Percentiles rank a stretch among this genome's conserved stretches.
phyloP scores from a whole-genome alignment of 345 rosid genomes.

The Clarkia xantiana region DNA sequence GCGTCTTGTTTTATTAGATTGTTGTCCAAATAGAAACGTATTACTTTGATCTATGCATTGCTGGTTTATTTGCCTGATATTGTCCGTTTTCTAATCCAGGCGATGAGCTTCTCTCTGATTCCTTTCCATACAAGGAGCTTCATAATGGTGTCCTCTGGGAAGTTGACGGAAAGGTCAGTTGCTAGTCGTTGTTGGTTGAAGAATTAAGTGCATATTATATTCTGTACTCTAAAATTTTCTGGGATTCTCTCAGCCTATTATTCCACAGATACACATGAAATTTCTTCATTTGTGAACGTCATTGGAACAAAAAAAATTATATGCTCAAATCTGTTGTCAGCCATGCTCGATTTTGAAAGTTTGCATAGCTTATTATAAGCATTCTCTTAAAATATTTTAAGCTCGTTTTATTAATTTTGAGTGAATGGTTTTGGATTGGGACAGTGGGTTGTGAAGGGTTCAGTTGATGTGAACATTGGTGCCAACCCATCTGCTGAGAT shows the following conservation, averaged over 20 bases:
- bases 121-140: slow-evolving; percentile 80
- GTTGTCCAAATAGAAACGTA: background rate
- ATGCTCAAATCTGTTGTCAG: too few species aligned
- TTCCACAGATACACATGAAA: too few species aligned
- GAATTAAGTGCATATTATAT: too few species aligned
- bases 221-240: too few species aligned
- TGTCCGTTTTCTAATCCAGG: slow-evolving; percentile 19
- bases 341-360: too few species aligned
- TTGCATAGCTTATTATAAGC: too few species aligned
- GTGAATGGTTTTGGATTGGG: background rate
- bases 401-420: too few species aligned
- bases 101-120: slow-evolving; percentile 95
- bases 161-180: slow-evolving; percentile 76
- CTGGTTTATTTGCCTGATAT: background rate
- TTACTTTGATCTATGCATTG: background rate
- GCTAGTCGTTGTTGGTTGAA: background rate
- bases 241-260: too few species aligned
- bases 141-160: slow-evolving; percentile 68
- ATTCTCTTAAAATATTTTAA: too few species aligned
- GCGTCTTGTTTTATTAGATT: too few species aligned
- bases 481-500: slow-evolving; percentile 96
- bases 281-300: too few species aligned
- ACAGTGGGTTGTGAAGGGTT: slow-evolving; percentile 81
- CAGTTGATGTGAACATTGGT: slow-evolving; percentile 69
- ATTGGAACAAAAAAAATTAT: too few species aligned